These are phyloP conservation scores for Gossypium anomalum DNA, from an alignment of 345 rosid species.

Conservation along the genomic window DNA sequence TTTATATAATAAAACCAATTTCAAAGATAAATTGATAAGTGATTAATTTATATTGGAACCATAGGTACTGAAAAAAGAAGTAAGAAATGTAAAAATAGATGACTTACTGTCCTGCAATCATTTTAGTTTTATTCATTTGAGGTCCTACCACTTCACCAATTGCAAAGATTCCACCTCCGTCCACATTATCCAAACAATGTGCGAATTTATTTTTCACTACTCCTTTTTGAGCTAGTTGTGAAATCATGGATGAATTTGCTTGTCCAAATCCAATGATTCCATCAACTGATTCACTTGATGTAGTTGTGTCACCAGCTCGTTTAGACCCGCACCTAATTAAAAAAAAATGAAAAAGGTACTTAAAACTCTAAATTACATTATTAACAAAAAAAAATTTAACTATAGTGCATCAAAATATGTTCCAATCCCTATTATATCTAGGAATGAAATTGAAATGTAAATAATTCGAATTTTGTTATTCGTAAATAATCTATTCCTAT, in stretches of 20 bases:
- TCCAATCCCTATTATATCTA: too few relatives aligned
- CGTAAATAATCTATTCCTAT: too few relatives aligned
- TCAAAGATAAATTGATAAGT: background rate
- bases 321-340: slow-evolving; percentile 57
- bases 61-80: background rate
- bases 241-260: slow-evolving; percentile 68
- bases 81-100: slow-evolving; percentile 21
- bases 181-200: slow-evolving; percentile 70
- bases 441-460: too few relatives aligned
- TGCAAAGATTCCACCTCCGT: slow-evolving; percentile 87
- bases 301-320: slow-evolving; percentile 58
- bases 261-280: slow-evolving; percentile 94
- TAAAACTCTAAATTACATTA: background rate
- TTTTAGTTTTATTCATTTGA: slow-evolving; percentile 53
- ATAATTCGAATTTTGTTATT: too few relatives aligned
- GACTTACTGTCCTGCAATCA: slow-evolving; percentile 70
- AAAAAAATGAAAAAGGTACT: background rate
- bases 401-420: too few relatives aligned
- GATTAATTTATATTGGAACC: background rate
- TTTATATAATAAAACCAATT: too few relatives aligned
- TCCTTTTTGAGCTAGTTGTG: slow-evolving; percentile 73
- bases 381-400: background rate
- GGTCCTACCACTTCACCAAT: slow-evolving; percentile 69
- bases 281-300: slow-evolving; percentile 63
- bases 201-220: slow-evolving; percentile 57